Base-by-base conservation (phyloP, 495 filamentous ascomycete genomes). In the Neurospora intermedia region DNA sequence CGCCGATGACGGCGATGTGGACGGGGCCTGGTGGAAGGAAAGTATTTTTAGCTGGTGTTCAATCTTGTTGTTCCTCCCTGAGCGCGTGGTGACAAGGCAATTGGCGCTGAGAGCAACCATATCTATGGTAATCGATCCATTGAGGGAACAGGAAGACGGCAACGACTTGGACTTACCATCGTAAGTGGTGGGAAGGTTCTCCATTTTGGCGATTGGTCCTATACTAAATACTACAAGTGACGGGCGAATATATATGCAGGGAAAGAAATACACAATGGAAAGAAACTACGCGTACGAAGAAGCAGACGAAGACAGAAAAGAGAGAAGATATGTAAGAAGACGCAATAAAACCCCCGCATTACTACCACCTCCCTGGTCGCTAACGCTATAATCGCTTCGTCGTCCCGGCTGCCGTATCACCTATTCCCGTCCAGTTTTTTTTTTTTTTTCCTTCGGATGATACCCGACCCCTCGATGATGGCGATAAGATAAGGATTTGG, bases 1-100 rank as follows among this genome's bases (percentile, higher is more conserved):
- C 96, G 80, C 96, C 96, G 73, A 99, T 98, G 73, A 99, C 94
- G 82, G 93, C 96, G 81, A 99, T 97, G 77, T 86, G 89, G 81
- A 98, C 90, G 70, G 91, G 88, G 66, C 88, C 93, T 96, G 80
- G 54, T 96, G 80, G 54, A 72, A 62, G 70, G 39, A 73, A 72
- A 41, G 18, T 27, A 45, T 70, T 48, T 35, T 43, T 15, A 72
- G 23, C 20, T 31, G 23, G 5, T 27, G 23, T 27, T 16, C n/a
- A 5, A 27, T 59, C 4, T 69, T 18, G n/a, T 71, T 46, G 20
- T 45, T n/a, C 27, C 43, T 41, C n/a, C 16, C 20, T 27, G 16
- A 18, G 42, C n/a, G 16, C 13, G 3, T 16, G 4, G 7, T n/a
- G 9, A 73, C 23, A 16, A 13, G 48, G 6, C 23, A 59, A 59